phyloP scores from a whole-genome alignment of 495 filamentous ascomycete genomes.

The Aspergillus kassunensis region DNA sequence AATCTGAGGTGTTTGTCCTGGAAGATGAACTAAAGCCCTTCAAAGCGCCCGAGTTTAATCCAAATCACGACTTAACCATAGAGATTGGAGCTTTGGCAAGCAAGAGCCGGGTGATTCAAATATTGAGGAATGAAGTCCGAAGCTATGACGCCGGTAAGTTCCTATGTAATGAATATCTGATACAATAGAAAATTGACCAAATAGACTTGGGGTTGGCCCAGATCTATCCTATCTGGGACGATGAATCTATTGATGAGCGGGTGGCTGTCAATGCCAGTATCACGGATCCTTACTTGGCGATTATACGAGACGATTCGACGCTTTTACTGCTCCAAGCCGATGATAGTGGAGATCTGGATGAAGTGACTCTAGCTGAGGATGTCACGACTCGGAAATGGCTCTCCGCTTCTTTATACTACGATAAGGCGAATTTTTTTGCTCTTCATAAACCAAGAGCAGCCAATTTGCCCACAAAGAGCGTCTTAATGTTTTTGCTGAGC shows the following conservation, averaged over 20 bases:
- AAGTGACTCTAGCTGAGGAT: slow-evolving; percentile 59
- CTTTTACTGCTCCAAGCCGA: slow-evolving; percentile 72
- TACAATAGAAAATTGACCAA: slow-evolving; percentile 7
- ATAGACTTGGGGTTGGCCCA: slow-evolving; percentile 79
- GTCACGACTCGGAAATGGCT: slow-evolving; percentile 63
- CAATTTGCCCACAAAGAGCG: slow-evolving; percentile 39
- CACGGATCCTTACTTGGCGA: slow-evolving; percentile 79
- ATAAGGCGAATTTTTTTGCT: slow-evolving; percentile 55
- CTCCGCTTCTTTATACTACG: slow-evolving; percentile 74
- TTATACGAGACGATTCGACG: slow-evolving; percentile 77
- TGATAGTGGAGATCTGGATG: slow-evolving; percentile 78
- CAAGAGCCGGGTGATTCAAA: slow-evolving; percentile 74
- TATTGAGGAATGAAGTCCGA: slow-evolving; percentile 76
- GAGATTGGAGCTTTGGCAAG: slow-evolving; percentile 74
- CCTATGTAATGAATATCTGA: not conserved
- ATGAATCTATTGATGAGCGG: slow-evolving; percentile 75
- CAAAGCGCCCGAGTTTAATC: slow-evolving; percentile 73
- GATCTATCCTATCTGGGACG: slow-evolving; percentile 85
- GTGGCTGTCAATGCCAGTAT: slow-evolving; percentile 78
- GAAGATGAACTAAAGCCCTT: slow-evolving; percentile 30
- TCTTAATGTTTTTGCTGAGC: slow-evolving; percentile 72
- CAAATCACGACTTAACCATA: slow-evolving; percentile 75
- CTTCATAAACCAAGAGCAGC: slow-evolving; percentile 37
- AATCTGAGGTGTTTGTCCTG: slow-evolving; percentile 36
- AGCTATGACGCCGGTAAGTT: slow-evolving; percentile 81